Evolutionary conservation across 2,329 filamentous ascomycete genomes (phyloP), one percentile per base, ranked within the genome.

Genomic region (Podosphaera xanthii): DNA sequence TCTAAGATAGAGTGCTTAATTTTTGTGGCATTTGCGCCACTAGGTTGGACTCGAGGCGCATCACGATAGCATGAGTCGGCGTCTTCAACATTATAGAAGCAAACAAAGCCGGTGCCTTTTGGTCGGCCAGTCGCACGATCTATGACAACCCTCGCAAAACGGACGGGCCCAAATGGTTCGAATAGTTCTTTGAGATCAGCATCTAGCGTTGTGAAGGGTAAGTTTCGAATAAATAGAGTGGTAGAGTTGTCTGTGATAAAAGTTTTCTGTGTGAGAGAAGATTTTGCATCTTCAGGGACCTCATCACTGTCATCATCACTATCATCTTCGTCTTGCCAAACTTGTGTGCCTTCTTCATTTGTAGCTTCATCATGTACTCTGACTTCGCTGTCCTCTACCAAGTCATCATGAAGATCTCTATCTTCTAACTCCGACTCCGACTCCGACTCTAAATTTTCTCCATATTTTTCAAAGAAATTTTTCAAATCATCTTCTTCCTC

Each of bases 21-120:
- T 14, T 75, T 71, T n/a, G 74, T 68, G 7, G 68, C 66, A 57
- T 69, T 70, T 31, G 68, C 68, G 33, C 68, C 68, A 30, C 65
- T 69, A 30, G 75, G 72, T 61, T 76, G 72, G 36, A 74, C 71
- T 34, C 78, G 80, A 0, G 92, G 92, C 1, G 89, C 86, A 12
- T 75, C 77, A 63, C 82, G 83, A 62, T 96, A 75, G 69, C 92
- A 97, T 30, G 76, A 71, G 68, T 83, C 81, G 63, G 84, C 87
- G 67, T 95, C 87, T 30, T 84, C 80, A 44, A 76, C 73, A 57
- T 84, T 83, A 72, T 83, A 84, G 72, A 98, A 98, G 72, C 88
- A 94, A 36, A 97, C 91, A 67, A 98, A 98, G 3, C 85, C 92
- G 38, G 91, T 97, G 34, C 92, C 92, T 55, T 86, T 87, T 1